Conservation (phyloP, 1,139 yeast genomes). For the Wickerhamomyces sp. region DNA sequence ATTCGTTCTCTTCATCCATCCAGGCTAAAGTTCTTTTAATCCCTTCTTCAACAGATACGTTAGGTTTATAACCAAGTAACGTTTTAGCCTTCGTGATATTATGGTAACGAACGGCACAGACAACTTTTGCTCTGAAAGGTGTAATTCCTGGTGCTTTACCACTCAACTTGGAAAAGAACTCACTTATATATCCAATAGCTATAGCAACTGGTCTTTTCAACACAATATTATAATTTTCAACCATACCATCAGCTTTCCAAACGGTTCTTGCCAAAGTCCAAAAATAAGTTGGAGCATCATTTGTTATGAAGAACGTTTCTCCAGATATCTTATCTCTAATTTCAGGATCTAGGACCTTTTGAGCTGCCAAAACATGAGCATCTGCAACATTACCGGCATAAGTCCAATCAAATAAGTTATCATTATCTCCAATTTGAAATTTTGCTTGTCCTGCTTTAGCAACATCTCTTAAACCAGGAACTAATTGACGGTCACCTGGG, state of each 20-base stretch:
- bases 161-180: conserved; percentile 59
- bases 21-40: conserved; percentile 76
- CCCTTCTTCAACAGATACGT: conserved; percentile 78
- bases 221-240: conserved; percentile 65
- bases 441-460: conserved; percentile 83
- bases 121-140: conserved; percentile 89
- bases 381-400: conserved; percentile 99
- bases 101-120: conserved; percentile 94
- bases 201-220: conserved; percentile 72
- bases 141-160: conserved; percentile 94
- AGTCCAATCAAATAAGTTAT: conserved; percentile 92
- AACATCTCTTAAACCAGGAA: conserved; percentile 86
- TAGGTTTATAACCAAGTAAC: conserved; percentile 75
- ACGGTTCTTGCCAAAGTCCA: conserved; percentile 97
- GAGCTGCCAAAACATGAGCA: conserved; percentile 90
- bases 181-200: conserved; percentile 73
- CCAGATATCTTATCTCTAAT: conserved; percentile 57
- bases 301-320: conserved; percentile 84
- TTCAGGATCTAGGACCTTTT: conserved; percentile 51
- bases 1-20: conserved; percentile 63
- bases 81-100: conserved; percentile 83
- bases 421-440: conserved; percentile 91
- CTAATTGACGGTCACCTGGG: conserved; percentile 95
- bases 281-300: conserved; percentile 92
- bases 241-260: conserved; percentile 93